Evolutionary conservation across 2,329 filamentous ascomycete genomes (phyloP).

Genomic region (Aspergillus versicolor): DNA sequence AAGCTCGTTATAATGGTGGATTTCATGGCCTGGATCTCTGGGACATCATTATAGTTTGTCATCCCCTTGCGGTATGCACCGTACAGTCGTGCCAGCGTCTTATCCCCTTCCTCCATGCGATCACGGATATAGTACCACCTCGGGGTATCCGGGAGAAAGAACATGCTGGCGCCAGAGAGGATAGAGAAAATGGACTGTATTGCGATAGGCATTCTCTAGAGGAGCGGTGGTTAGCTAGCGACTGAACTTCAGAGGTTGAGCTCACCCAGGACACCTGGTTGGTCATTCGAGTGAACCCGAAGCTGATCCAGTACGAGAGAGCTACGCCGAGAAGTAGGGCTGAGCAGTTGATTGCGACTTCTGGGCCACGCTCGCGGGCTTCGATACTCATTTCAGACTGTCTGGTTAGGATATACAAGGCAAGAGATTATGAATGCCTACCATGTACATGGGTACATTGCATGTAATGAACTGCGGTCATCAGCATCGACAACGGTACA

Average conservation of each 20-base stretch:
- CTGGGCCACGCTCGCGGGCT: slow-evolving; percentile 26
- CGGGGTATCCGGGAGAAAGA: slow-evolving; percentile 30
- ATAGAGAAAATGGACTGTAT: slow-evolving; percentile 32
- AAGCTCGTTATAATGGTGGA: not conserved
- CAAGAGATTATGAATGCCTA: not conserved
- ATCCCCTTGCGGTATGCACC: not conserved
- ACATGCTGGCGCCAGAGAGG: slow-evolving; percentile 24
- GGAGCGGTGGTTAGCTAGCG: not conserved
- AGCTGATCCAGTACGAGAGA: not conserved
- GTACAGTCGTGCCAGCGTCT: slow-evolving; percentile 6
- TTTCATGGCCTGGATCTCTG: not conserved
- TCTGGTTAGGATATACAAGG: not conserved
- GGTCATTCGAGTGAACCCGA: not conserved
- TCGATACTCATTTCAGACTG: slow-evolving; percentile 19
- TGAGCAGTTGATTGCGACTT: slow-evolving; percentile 16
- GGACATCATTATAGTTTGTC: not conserved
- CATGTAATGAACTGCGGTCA: slow-evolving; percentile 25
- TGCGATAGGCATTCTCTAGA: slow-evolving; percentile 17
- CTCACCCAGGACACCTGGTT: not conserved
- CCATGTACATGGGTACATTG: slow-evolving; percentile 32
- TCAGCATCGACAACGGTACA: not conserved
- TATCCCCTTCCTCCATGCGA: not conserved
- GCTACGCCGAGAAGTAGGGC: not conserved
- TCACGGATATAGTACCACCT: slow-evolving; percentile 31
- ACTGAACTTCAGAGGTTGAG: not conserved